Conservation (phyloP, 768 basidiomycete species). For the Trametes cinnabarina region DNA sequence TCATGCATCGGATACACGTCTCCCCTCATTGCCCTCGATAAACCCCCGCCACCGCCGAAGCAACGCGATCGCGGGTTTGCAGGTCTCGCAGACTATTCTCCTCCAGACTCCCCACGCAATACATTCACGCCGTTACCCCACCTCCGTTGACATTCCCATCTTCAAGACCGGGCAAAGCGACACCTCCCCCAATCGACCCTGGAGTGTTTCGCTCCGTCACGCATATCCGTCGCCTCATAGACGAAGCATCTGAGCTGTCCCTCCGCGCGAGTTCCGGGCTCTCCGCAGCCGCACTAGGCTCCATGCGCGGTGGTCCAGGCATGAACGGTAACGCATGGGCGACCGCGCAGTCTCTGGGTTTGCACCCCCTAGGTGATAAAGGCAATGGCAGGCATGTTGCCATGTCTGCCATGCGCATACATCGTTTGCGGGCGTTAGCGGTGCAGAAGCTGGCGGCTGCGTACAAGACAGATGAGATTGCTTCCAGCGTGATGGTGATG, state of each 20-base stretch:
- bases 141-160: slow-evolving; percentile 49
- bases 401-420: slow-evolving; percentile 84
- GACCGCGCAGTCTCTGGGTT: slow-evolving; percentile 58
- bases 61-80: slow-evolving; percentile 48
- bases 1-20: slow-evolving; percentile 43
- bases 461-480: slow-evolving; percentile 86
- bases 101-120: slow-evolving; percentile 32
- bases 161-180: slow-evolving; percentile 61
- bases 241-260: slow-evolving; percentile 86
- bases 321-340: slow-evolving; percentile 56
- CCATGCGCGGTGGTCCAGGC: slow-evolving; percentile 49
- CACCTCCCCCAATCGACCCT: slow-evolving; percentile 86
- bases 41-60: slow-evolving; percentile 29
- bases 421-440: slow-evolving; percentile 75
- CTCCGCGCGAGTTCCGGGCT: slow-evolving; percentile 86
- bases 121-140: slow-evolving; percentile 30
- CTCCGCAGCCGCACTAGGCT: slow-evolving; percentile 69
- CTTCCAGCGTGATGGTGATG: slow-evolving; percentile 93
- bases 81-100: slow-evolving; percentile 39
- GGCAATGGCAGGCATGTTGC: slow-evolving; percentile 68
- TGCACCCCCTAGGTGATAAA: slow-evolving; percentile 55
- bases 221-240: slow-evolving; percentile 76
- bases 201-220: slow-evolving; percentile 80
- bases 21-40: slow-evolving; percentile 33
- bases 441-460: slow-evolving; percentile 86